Evolutionary conservation across 352 stramenopile genomes (phyloP), one percentile per base, ranked within the genome.

Genomic region (Phytophthora megakarya): DNA sequence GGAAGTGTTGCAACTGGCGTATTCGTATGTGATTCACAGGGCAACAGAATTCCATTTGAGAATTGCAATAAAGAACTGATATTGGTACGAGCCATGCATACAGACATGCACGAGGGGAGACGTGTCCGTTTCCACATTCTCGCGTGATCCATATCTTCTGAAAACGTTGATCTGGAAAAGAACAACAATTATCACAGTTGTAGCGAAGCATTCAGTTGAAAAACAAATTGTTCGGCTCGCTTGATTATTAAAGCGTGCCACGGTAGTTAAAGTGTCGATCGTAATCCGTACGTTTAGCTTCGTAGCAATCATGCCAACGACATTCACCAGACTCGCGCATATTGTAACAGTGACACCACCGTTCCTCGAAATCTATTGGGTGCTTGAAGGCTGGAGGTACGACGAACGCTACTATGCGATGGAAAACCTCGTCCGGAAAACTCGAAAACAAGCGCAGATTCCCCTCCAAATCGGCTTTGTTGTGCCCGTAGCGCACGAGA

Each of bases 391-490:
- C 23, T 50, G 35, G 16, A 1, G 55, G 55, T 8, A 51, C 19
- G 15, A 39, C 25, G n/a, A 55, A 64, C 0, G 35, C 26, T 35
- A 56, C 19, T 11, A 64, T 40, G 30, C 37, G 35, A 32, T 19
- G 44, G 38, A 64, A 64, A 37, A 64, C 46, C 7, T 56, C 55
- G 11, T 50, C 44, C 6, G 55, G 55, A 37, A 64, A 37, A 43
- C 23, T 18, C 5, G 13, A 16, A 7, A 60, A 7, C 4, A 30
- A 12, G 25, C 45, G 15, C 16, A 21, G 7, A 16, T 25, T 3
- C 15, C 18, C 22, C 7, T 47, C 40, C 40, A 3, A 30, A 4
- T n/a, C 40, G 37, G 4, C 12, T 43, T 22, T 15, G 3, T 22
- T 43, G n/a, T 5, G 6, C 4, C 45, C 45, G 28, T 37, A 56